Evolutionary conservation across 176 grass and related monocot genomes (phyloP).

Genomic region (Microstegium vimineum): DNA sequence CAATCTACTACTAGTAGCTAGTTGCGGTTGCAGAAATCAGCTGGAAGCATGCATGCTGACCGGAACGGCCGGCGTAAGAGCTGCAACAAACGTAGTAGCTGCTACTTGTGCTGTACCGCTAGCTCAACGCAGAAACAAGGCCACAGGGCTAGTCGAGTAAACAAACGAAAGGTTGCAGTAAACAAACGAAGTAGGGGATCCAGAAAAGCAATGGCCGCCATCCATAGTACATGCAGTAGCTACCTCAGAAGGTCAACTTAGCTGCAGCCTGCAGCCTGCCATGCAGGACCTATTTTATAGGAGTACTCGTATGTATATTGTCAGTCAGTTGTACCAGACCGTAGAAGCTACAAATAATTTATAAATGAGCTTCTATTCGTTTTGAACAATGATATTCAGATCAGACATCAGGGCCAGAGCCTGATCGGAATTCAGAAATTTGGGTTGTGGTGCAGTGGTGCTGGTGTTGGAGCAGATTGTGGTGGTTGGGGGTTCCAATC

Average conservation of each 20-base stretch:
- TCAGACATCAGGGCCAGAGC: not conserved
- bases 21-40: not conserved
- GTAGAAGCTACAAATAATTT: not conserved
- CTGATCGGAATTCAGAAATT: constrained; percentile 28
- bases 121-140: not conserved
- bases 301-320: not conserved
- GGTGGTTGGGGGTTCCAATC: constrained; percentile 10
- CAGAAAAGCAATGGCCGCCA: not conserved
- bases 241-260: constrained; percentile 18
- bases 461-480: constrained; percentile 10
- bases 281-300: not conserved
- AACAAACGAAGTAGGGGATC: too few relatives aligned
- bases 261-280: not conserved
- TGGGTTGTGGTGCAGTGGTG: not conserved
- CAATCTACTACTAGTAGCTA: not conserved
- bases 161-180: not conserved
- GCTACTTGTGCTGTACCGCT: not conserved
- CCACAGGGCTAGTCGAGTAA: not conserved
- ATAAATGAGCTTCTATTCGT: not conserved
- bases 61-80: not conserved
- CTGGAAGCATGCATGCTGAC: not conserved
- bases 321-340: too few relatives aligned
- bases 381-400: constrained; percentile 11
- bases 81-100: not conserved
- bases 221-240: too few relatives aligned